A percentile compares a stretch with the other conserved stretches of the same genome.
phyloP scores from a whole-genome alignment of 768 basidiomycete genomes.

The Podaxis sp. region DNA sequence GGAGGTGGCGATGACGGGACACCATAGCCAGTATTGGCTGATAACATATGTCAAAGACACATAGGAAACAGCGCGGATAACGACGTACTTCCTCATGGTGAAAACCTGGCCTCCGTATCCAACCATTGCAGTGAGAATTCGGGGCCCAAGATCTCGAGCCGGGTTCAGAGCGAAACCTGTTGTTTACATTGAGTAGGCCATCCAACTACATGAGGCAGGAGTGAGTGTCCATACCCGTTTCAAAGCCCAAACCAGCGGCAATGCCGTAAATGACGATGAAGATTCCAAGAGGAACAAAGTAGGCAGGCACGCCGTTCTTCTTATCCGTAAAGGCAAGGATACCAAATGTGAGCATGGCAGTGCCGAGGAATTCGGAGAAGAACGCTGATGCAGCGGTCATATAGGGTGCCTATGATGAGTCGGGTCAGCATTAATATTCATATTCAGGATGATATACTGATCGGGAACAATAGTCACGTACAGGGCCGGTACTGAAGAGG shows the following conservation, averaged over 20 bases:
- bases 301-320: slow-evolving; percentile 49
- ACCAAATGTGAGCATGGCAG: slow-evolving; percentile 56
- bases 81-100: slow-evolving; percentile 38
- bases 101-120: slow-evolving; percentile 57
- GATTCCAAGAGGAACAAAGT: slow-evolving; percentile 54
- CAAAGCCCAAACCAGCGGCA: slow-evolving; percentile 58
- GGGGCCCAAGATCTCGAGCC: slow-evolving; percentile 53
- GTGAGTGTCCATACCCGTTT: slow-evolving; percentile 49
- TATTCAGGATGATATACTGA: neutral
- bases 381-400: slow-evolving; percentile 41
- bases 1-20: slow-evolving; percentile 57
- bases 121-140: slow-evolving; percentile 65
- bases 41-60: neutral
- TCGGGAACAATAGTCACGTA: slow-evolving; percentile 29
- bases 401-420: slow-evolving; percentile 31
- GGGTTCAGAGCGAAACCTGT: slow-evolving; percentile 41
- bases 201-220: neutral
- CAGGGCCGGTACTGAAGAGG: slow-evolving; percentile 62
- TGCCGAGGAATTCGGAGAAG: slow-evolving; percentile 57
- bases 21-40: slow-evolving; percentile 78
- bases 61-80: neutral
- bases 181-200: neutral
- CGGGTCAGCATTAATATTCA: neutral
- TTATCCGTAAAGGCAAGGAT: slow-evolving; percentile 57
- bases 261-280: slow-evolving; percentile 55